Evolutionary conservation across 108 stramenopile genomes (phyloP), one percentile per base, ranked within the genome.

Genomic region (Bacterosira constricta): DNA sequence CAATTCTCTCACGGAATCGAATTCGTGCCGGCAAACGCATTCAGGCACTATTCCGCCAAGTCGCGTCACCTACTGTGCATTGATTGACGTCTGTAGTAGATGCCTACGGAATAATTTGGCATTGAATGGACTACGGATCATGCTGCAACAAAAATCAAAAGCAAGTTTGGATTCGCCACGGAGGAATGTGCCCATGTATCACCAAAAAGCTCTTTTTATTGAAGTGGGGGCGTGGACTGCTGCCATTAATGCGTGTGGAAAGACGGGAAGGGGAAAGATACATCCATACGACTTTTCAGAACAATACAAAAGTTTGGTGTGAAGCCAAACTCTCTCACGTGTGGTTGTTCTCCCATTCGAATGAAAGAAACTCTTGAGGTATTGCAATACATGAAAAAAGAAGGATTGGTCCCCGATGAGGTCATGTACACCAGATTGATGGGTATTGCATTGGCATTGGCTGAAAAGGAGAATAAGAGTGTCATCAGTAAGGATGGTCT

Each of bases 191-290:
- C 53, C 50, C 63, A 56, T 26, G 29, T 50, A 71, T 59, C 46
- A 25, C 34, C 41, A 39, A 42, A 63, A 75, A 39, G 41, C 79
- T 1, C 36, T 89, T 2, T 63, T 71, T 23, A 79, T 75, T 38
- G 93, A 88, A 56, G 92, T 91, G 6, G 94, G 91, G 31, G 93
- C 93, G 12, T 95, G 93, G 93, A 96, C 92, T 13, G 89, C 95
- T 44, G 90, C 95, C 6, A 96, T 96, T 37, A 82, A 93, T 72
- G 95, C 95, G 8, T 92, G 89, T 79, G 95, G 92, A 6, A 93
- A 93, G 76, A 64, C 83, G 3, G 92, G 89, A 8, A n/a, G n/a
- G 60, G 90, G 17, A 79, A 85, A 18, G 88, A 93, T 45, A 89
- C 90, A 20, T 90, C 91, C 3, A 47, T 90, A 8, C 59, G 78